Evolutionary conservation across 495 filamentous ascomycete genomes (phyloP).

Genomic region (Podospora pseudopauciseta): DNA sequence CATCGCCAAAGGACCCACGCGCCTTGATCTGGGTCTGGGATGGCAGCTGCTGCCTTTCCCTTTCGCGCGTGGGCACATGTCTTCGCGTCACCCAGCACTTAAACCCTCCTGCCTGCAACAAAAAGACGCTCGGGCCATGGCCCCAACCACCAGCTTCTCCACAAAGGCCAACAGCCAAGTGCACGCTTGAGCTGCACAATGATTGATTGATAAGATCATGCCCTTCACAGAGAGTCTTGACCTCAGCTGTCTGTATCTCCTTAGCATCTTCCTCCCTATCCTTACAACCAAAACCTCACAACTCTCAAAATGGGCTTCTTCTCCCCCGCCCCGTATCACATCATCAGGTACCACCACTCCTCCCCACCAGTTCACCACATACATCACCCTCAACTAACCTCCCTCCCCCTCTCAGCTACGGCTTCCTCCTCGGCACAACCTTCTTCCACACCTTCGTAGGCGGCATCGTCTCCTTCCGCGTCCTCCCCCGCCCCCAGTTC

Average conservation of each 20-base stretch:
- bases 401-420: constrained; percentile 54
- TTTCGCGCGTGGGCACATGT: constrained; percentile 31
- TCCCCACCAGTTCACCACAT: constrained; percentile 6
- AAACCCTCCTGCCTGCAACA: not conserved
- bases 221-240: not conserved
- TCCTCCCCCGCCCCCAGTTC: constrained; percentile 77
- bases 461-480: constrained; percentile 68
- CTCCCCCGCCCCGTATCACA: constrained; percentile 69
- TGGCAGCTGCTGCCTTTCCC: constrained; percentile 11
- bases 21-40: constrained; percentile 9
- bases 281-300: not conserved
- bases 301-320: constrained; percentile 33
- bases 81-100: constrained; percentile 24
- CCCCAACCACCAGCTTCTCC: not conserved
- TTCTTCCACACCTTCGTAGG: constrained; percentile 83
- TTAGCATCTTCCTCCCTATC: not conserved
- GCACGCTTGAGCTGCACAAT: not conserved
- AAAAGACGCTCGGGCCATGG: not conserved
- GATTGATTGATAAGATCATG: too few relatives aligned
- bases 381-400: not conserved
- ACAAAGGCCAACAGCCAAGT: not conserved
- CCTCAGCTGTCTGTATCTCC: not conserved
- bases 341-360: constrained; percentile 57
- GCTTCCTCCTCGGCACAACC: constrained; percentile 71
- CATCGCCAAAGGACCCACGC: constrained; percentile 19